phyloP scores from a whole-genome alignment of 2,329 filamentous ascomycete species.

The Diaporthe vaccinii region DNA sequence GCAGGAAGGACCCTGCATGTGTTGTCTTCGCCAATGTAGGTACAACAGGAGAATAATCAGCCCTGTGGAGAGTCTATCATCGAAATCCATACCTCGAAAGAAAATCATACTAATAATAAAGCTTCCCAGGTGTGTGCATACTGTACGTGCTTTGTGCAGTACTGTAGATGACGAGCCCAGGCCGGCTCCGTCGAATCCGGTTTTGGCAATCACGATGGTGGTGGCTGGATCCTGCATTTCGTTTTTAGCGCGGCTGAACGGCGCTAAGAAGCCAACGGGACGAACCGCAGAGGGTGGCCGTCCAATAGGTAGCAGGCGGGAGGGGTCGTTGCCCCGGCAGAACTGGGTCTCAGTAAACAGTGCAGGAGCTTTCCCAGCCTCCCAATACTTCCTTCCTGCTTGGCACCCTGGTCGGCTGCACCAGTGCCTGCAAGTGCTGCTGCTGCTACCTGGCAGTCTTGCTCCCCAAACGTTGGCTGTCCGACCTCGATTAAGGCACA shows the following conservation, averaged over 20 bases:
- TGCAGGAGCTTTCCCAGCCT: slow-evolving; percentile 24
- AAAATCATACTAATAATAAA: neutral
- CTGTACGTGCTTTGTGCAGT: neutral
- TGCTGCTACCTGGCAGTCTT: slow-evolving; percentile 26
- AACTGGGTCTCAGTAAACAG: slow-evolving; percentile 27
- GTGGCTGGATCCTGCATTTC: slow-evolving; percentile 30
- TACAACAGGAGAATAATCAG: neutral
- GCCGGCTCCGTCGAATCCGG: slow-evolving; percentile 4
- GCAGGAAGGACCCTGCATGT: slow-evolving; percentile 15
- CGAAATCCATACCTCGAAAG: neutral
- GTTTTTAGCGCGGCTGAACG: slow-evolving; percentile 24
- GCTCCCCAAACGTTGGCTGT: neutral
- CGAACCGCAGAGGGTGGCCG: slow-evolving; percentile 15
- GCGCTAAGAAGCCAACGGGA: slow-evolving; percentile 24
- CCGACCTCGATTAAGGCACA: slow-evolving; percentile 7
- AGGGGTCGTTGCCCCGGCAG: slow-evolving; percentile 27
- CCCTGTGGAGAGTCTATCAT: neutral
- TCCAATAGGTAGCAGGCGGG: neutral
- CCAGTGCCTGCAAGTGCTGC: slow-evolving; percentile 14
- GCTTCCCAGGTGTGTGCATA: neutral
- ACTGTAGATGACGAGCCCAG: slow-evolving; percentile 15
- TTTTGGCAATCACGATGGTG: slow-evolving; percentile 18
- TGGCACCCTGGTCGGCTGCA: slow-evolving; percentile 15
- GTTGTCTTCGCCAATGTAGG: neutral
- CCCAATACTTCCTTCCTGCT: slow-evolving; percentile 32